These are phyloP conservation scores for Stramenopiles sp. DNA, from an alignment of 352 stramenopile genomes.

Conservation along the genomic window DNA sequence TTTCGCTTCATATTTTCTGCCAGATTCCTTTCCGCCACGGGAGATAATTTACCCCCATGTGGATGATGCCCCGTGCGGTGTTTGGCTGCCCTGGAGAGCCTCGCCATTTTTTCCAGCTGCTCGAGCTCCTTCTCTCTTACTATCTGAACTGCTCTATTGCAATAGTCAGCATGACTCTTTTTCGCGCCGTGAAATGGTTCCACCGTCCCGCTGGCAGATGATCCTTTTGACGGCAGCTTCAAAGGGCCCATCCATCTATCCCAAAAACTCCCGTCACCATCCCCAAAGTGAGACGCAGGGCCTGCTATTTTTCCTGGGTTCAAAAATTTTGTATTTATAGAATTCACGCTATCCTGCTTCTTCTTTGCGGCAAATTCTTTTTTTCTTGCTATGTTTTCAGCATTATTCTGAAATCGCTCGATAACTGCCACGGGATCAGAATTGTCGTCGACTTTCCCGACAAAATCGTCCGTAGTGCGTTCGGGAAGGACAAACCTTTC, in stretches of 20 bases:
- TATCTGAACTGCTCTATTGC: neutral
- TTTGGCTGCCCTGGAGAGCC: too few relatives aligned
- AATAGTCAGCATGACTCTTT: neutral
- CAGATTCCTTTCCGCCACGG: too few relatives aligned
- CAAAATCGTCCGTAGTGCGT: neutral
- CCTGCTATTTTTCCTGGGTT: neutral
- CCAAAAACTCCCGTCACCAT: neutral
- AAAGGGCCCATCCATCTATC: neutral
- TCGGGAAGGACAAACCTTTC: too few relatives aligned
- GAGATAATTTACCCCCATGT: too few relatives aligned
- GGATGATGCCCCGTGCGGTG: too few relatives aligned
- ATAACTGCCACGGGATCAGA: neutral
- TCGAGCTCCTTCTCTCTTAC: neutral
- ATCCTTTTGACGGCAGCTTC: neutral
- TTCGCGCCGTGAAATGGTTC: neutral
- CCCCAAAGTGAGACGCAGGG: neutral
- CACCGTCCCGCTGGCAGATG: neutral
- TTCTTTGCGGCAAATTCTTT: neutral
- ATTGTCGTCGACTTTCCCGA: neutral
- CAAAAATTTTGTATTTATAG: neutral
- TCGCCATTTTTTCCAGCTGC: conserved; percentile 8
- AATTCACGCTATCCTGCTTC: neutral
- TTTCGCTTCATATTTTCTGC: too few relatives aligned
- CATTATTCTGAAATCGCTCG: neutral
- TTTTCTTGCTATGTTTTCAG: neutral